A percentile compares a stretch with the other conserved stretches of the same genome.
Evolutionary conservation across 2,329 filamentous ascomycete species (phyloP).

Genomic region (Monosporascus ibericus): DNA sequence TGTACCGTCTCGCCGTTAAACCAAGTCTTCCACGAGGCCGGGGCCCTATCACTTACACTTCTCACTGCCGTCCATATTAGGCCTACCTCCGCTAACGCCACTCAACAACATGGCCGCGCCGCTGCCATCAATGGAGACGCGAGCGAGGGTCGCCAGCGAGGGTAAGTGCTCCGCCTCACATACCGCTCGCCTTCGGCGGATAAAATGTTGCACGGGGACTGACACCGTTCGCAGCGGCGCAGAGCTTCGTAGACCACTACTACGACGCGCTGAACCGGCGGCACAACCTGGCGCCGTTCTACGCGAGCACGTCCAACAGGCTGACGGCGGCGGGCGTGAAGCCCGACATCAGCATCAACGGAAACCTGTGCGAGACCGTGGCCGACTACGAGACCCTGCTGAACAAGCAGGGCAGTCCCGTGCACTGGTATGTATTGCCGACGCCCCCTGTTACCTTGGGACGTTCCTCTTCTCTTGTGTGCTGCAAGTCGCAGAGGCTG

Average conservation of each 20-base stretch:
- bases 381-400: slow-evolving; percentile 64
- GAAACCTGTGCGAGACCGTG: slow-evolving; percentile 57
- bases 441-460: background rate
- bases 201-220: background rate
- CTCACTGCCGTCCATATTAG: background rate
- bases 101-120: slow-evolving; percentile 11
- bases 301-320: slow-evolving; percentile 53
- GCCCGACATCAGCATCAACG: slow-evolving; percentile 75
- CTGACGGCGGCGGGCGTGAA: slow-evolving; percentile 44
- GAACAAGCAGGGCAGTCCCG: slow-evolving; percentile 42
- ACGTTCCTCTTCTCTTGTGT: background rate
- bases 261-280: slow-evolving; percentile 67
- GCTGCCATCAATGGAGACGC: slow-evolving; percentile 17
- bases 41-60: background rate
- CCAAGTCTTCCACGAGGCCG: no score
- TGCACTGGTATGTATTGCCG: background rate
- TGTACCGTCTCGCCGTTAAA: no score
- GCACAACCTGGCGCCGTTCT: slow-evolving; percentile 59
- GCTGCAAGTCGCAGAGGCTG: no score
- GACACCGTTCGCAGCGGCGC: slow-evolving; percentile 49
- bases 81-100: background rate
- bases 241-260: slow-evolving; percentile 66
- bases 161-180: slow-evolving; percentile 17
- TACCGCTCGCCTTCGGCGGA: background rate
- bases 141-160: slow-evolving; percentile 29